Evolutionary conservation across 345 rosid genomes (phyloP), one percentile per base, ranked within the genome.

Genomic region (Psidium friedrichsthalianum): DNA sequence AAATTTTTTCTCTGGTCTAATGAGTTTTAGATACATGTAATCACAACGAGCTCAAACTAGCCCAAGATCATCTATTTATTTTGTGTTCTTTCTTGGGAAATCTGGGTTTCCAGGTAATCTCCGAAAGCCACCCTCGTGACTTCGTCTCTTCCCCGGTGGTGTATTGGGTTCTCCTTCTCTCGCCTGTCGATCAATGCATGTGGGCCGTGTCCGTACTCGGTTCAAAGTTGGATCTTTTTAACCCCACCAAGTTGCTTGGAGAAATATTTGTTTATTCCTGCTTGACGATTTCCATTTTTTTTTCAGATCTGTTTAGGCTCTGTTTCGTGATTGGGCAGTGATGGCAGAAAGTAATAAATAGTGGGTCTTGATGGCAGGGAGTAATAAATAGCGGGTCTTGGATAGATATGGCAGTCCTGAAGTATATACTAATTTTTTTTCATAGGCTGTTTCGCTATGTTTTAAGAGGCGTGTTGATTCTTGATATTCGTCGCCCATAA

Each of bases 31-130:
- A 53, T 58, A 25, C 58, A 82, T 51, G 29, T 81, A 56, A 58
- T 69, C 78, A 32, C 25, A 18, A 36, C 78, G 42, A 69, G 47
- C 78, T 69, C 47, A 5, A 1, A 69, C 24, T 40, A 20, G 47
- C 78, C 47, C 47, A 9, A 69, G 20, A 69, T 25, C 47, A 10
- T 69, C 9, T 2, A 20, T 9, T 36, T 9, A 9, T 18, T 69
- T 69, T 20, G 76, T 56, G n/a, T 11, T 4, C 11, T 25, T 25
- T 25, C 25, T 25, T 5, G 13, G 22, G 9, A 15, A 29, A 61
- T 61, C 74, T 61, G 78, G 86, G 76, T 16, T 36, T 76, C 84
- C 58, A 25, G 87, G 82, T 82, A 88, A 87, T 20, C 12, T 44
- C 56, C 86, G 74, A 85, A 87, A 76, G 88, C 59, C 22, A 22